A percentile compares a stretch with the other conserved stretches of the same genome.
These are phyloP conservation scores for Asterochloris sp. DNA, from an alignment of 139 green algal species.

Conservation along the genomic window DNA sequence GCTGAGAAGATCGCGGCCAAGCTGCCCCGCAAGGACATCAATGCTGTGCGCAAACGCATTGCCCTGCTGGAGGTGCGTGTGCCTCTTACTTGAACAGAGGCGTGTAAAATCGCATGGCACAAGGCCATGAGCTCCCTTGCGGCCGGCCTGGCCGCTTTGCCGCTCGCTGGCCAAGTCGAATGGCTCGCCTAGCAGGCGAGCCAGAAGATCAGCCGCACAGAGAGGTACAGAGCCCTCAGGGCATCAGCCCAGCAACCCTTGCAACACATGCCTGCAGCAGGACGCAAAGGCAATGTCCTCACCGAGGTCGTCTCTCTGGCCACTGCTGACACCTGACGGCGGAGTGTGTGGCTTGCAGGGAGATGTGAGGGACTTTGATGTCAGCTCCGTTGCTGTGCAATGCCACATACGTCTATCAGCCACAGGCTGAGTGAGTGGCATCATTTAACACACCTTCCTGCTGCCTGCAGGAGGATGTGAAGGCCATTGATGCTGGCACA, in stretches of 20 bases:
- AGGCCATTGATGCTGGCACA: slow-evolving; percentile 55
- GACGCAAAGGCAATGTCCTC: no score
- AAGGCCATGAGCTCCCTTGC: background rate
- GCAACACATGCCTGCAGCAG: no score
- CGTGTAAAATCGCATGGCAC: background rate
- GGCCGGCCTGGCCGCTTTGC: background rate
- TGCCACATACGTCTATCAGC: background rate
- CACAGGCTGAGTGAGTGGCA: background rate
- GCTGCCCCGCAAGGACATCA: slow-evolving; percentile 31
- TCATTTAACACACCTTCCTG: background rate
- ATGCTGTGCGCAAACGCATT: slow-evolving; percentile 35
- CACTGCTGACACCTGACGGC: background rate
- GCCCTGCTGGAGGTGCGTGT: slow-evolving; percentile 36
- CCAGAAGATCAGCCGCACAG: background rate
- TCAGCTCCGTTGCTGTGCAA: background rate
- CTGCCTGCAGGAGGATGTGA: slow-evolving; percentile 51
- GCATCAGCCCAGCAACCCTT: background rate
- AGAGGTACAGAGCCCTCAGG: background rate
- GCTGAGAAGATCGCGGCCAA: slow-evolving; percentile 4
- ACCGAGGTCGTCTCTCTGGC: no score
- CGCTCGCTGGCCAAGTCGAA: background rate
- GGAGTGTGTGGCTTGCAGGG: background rate
- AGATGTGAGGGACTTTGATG: background rate
- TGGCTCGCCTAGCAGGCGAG: background rate
- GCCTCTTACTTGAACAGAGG: background rate